These are phyloP conservation scores for Apium graveolens DNA, from an alignment of 129 eudicot species.

Conservation along the genomic window DNA sequence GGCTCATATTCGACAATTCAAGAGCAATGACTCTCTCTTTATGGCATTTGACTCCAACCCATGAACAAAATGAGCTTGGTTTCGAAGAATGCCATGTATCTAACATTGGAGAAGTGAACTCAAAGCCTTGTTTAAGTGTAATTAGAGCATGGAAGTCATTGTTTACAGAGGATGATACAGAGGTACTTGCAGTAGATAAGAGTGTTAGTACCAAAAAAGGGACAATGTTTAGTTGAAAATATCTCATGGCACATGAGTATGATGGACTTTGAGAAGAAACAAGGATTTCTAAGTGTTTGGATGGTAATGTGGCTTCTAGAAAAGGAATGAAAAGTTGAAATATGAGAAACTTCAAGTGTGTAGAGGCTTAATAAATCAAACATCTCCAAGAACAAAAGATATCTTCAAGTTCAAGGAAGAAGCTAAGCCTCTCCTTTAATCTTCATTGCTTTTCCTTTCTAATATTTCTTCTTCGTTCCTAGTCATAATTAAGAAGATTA, in stretches of 20 bases:
- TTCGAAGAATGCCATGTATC: slow-evolving; percentile 61
- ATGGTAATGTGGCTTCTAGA: slow-evolving; percentile 26
- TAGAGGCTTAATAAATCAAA: slow-evolving; percentile 49
- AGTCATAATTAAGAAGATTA: slow-evolving; percentile 19
- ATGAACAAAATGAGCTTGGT: slow-evolving; percentile 69
- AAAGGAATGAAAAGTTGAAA: slow-evolving; percentile 48
- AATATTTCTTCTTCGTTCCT: slow-evolving; percentile 13
- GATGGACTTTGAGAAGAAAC: slow-evolving; percentile 40
- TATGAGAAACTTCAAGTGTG: slow-evolving; percentile 45
- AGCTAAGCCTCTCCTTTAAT: slow-evolving; percentile 50
- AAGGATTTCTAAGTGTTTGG: slow-evolving; percentile 45
- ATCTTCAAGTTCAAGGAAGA: slow-evolving; percentile 77
- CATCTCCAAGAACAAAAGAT: slow-evolving; percentile 52
- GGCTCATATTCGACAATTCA: slow-evolving; percentile 53
- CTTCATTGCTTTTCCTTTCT: slow-evolving; percentile 16
- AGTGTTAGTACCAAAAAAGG: slow-evolving; percentile 42
- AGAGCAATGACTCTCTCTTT: slow-evolving; percentile 55
- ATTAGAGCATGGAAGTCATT: slow-evolving; percentile 63
- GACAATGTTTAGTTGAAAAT: slow-evolving; percentile 24
- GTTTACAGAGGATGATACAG: slow-evolving; percentile 45
- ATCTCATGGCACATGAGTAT: slow-evolving; percentile 36
- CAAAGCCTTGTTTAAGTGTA: slow-evolving; percentile 60
- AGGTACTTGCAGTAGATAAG: slow-evolving; percentile 30
- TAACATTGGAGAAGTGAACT: slow-evolving; percentile 31
- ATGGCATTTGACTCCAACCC: slow-evolving; percentile 74